Percentiles rank a stretch among this genome's conserved stretches.
phyloP scores from a whole-genome alignment of 257 asterid genomes.

The Perilla frutescens region DNA sequence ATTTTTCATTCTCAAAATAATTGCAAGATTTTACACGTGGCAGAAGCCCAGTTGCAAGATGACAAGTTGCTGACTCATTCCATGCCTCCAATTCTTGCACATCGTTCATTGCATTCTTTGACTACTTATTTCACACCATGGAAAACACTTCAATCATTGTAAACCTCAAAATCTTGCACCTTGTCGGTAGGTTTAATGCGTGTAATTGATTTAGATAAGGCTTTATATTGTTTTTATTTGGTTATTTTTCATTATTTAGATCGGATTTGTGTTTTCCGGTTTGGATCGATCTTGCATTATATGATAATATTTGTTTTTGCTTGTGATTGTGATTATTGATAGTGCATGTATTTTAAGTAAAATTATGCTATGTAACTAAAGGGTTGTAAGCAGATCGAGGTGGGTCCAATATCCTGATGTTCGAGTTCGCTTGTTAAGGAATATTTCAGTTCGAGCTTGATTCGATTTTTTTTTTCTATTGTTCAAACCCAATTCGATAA shows the following conservation, averaged over 20 bases:
- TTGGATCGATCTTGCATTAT: too few species aligned
- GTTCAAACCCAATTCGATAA: too few species aligned
- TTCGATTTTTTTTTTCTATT: too few species aligned
- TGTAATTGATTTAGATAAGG: not conserved
- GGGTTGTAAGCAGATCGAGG: too few species aligned
- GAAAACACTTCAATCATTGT: not conserved
- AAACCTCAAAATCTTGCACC: conserved; percentile 19
- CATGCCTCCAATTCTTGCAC: conserved; percentile 23
- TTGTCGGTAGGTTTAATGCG: not conserved
- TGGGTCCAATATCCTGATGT: too few species aligned
- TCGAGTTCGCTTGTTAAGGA: too few species aligned
- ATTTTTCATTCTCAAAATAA: not conserved
- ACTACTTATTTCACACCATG: conserved; percentile 25
- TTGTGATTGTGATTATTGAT: too few species aligned
- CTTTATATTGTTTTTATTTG: not conserved
- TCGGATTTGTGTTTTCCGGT: too few species aligned
- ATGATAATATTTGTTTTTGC: too few species aligned
- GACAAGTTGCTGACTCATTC: conserved; percentile 52
- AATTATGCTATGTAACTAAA: too few species aligned
- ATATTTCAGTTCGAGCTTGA: too few species aligned
- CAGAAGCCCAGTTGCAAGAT: conserved; percentile 27
- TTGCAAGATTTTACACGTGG: conserved; percentile 33
- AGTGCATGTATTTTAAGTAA: too few species aligned
- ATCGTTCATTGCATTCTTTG: conserved; percentile 21
- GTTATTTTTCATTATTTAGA: not conserved